Conservation (phyloP, 495 filamentous ascomycete genomes). For the Chlorociboria aeruginascens region DNA sequence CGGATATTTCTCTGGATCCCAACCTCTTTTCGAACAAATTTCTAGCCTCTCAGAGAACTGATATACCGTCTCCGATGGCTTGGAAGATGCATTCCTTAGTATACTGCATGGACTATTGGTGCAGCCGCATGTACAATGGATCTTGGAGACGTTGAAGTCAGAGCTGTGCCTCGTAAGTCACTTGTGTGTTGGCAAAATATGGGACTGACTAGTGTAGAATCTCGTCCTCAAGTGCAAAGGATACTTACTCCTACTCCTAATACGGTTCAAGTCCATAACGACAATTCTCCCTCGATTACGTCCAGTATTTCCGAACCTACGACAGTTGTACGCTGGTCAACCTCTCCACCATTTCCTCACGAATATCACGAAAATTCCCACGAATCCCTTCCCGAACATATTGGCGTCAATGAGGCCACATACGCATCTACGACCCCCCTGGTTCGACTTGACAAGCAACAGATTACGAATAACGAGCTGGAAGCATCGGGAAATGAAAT, state of each 20-base stretch:
- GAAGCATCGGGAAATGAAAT: conserved; percentile 17
- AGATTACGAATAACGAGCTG: conserved; percentile 21
- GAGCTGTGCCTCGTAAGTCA: conserved; percentile 10
- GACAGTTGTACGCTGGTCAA: conserved; percentile 38
- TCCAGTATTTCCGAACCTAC: conserved; percentile 35
- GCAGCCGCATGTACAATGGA: conserved; percentile 15
- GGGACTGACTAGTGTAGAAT: conserved; percentile 26
- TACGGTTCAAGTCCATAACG: conserved; percentile 36
- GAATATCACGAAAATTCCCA: conserved; percentile 22
- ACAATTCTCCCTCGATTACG: conserved; percentile 31
- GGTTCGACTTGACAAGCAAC: conserved; percentile 27
- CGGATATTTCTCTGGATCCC: background rate
- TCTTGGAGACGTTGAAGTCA: conserved; percentile 8
- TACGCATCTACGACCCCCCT: conserved; percentile 10
- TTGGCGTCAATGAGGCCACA: conserved; percentile 17
- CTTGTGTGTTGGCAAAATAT: conserved; percentile 10
- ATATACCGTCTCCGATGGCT: conserved; percentile 3
- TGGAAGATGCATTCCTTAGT: conserved; percentile 8
- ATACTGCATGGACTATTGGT: conserved; percentile 10
- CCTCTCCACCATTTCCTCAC: conserved; percentile 26
- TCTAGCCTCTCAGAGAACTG: conserved; percentile 11
- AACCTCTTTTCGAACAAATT: conserved; percentile 2
- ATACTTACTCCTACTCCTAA: conserved; percentile 48
- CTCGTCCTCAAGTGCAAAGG: conserved; percentile 40
- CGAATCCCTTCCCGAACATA: conserved; percentile 9